Evolutionary conservation across 495 filamentous ascomycete genomes (phyloP).

Genomic region (Opeltia flavorubescens): DNA sequence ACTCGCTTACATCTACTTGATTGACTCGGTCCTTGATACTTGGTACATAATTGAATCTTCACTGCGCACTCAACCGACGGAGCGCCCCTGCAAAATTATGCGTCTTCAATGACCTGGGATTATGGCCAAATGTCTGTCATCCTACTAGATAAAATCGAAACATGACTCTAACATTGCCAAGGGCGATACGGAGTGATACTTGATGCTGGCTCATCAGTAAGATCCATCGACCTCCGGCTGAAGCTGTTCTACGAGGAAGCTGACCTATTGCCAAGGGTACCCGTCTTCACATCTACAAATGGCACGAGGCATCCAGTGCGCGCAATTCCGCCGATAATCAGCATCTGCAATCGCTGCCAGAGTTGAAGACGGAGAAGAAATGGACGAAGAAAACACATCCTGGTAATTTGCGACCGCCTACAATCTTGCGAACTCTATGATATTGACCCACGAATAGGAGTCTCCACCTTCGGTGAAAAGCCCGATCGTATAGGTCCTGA

Average conservation of each 20-base stretch:
- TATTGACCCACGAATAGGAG: conserved; percentile 30
- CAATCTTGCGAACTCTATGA: neutral
- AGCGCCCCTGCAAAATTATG: neutral
- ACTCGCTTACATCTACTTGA: no score
- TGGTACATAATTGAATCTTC: no score
- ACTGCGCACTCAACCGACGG: no score
- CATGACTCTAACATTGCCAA: conserved; percentile 11
- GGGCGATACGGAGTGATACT: conserved; percentile 54
- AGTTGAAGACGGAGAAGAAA: conserved; percentile 64
- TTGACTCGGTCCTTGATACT: no score
- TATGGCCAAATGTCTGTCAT: conserved; percentile 3
- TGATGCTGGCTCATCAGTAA: conserved; percentile 56
- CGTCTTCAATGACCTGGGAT: neutral
- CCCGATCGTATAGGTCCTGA: conserved; percentile 65
- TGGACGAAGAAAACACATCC: conserved; percentile 92
- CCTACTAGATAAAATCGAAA: neutral
- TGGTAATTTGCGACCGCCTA: conserved; percentile 28
- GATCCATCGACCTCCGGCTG: conserved; percentile 8
- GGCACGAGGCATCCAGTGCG: conserved; percentile 63
- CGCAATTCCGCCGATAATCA: conserved; percentile 42
- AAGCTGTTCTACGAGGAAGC: neutral
- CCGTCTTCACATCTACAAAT: conserved; percentile 83
- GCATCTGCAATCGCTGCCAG: conserved; percentile 58
- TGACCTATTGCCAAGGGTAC: conserved; percentile 47
- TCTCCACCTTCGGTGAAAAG: conserved; percentile 75